Evolutionary conservation across 495 filamentous ascomycete species (phyloP).

Genomic region (Aspergillus hancockii): DNA sequence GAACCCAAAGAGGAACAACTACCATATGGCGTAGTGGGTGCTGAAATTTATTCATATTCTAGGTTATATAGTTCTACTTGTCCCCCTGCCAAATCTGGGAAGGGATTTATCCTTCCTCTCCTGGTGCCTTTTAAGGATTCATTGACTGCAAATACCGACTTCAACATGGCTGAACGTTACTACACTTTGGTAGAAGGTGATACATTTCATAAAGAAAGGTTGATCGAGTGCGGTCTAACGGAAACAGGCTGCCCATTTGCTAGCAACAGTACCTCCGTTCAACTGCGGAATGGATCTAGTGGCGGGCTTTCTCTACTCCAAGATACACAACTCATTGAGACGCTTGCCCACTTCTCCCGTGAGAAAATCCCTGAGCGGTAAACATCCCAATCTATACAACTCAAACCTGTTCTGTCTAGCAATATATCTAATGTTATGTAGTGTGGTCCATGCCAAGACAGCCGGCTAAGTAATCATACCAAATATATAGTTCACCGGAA

Average conservation of each 20-base stretch:
- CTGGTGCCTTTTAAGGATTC: background rate
- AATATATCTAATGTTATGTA: background rate
- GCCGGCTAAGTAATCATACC: slow-evolving; percentile 4
- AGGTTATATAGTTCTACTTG: background rate
- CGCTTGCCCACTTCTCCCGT: slow-evolving; percentile 3
- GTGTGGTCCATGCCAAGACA: slow-evolving; percentile 8
- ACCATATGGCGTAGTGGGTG: background rate
- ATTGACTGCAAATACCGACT: background rate
- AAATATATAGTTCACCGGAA: background rate
- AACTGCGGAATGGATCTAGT: slow-evolving; percentile 1
- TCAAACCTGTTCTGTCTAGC: background rate
- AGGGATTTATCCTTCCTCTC: background rate
- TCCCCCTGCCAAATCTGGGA: background rate
- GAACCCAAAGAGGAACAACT: background rate
- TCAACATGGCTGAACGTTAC: slow-evolving; percentile 1
- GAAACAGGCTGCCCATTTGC: slow-evolving; percentile 1
- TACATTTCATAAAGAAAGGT: background rate
- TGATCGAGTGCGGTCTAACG: background rate
- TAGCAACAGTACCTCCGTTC: background rate
- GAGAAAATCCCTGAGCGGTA: slow-evolving; percentile 10
- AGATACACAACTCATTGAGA: slow-evolving; percentile 10
- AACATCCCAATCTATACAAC: background rate
- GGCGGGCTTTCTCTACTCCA: slow-evolving; percentile 3
- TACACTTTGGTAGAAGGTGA: slow-evolving; percentile 5
- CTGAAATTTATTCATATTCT: background rate